A percentile compares a stretch with the other conserved stretches of the same genome.
Evolutionary conservation across 2,329 filamentous ascomycete genomes (phyloP).

Genomic region (Zymoseptoria pseudotritici): DNA sequence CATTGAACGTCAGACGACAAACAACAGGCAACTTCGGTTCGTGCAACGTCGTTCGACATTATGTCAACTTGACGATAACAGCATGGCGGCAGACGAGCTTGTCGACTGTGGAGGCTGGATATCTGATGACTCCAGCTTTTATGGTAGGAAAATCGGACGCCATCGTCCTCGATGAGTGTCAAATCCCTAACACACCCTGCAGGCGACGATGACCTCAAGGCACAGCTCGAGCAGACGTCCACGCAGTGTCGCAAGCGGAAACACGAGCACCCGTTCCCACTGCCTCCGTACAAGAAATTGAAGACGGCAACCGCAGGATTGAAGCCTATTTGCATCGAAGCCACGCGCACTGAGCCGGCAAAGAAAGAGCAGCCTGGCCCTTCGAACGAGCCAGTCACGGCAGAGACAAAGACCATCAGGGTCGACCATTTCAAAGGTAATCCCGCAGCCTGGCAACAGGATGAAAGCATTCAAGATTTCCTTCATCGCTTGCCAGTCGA

Average conservation of each 20-base stretch:
- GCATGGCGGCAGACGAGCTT: conserved; percentile 3
- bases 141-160: conserved; percentile 28
- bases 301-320: background rate
- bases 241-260: conserved; percentile 2
- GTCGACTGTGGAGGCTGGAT: conserved; percentile 13
- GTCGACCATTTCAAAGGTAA: conserved; percentile 55
- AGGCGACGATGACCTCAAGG: conserved; percentile 10
- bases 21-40: background rate
- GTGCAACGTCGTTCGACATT: background rate
- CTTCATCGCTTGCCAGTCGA: conserved; percentile 60
- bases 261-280: conserved; percentile 3
- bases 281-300: conserved; percentile 2
- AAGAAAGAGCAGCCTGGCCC: background rate
- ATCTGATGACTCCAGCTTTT: conserved; percentile 40
- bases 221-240: conserved; percentile 2
- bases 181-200: background rate
- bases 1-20: background rate
- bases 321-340: background rate
- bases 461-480: conserved; percentile 59
- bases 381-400: conserved; percentile 1
- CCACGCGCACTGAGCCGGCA: background rate
- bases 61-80: background rate
- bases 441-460: conserved; percentile 51
- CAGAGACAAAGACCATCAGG: conserved; percentile 24
- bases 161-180: background rate